Evolutionary conservation across 805 yeast genomes (phyloP).

Genomic region (Candida gorgasii): DNA sequence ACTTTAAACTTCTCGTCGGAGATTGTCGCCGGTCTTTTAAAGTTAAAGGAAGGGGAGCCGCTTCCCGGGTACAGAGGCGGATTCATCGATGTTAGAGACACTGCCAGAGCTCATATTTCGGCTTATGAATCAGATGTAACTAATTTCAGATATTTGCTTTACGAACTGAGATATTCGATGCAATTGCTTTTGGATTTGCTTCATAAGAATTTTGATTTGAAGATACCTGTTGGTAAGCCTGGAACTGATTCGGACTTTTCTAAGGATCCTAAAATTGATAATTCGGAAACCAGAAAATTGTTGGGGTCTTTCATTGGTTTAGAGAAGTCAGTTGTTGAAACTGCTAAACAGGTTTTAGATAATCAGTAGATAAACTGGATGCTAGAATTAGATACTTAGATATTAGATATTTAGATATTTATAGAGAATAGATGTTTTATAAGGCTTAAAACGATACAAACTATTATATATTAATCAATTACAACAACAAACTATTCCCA

Average conservation of each 20-base stretch:
- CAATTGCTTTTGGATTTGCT: constrained; percentile 25
- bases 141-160: constrained; percentile 8
- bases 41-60: constrained; percentile 20
- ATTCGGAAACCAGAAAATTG: constrained; percentile 4
- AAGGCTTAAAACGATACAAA: no score
- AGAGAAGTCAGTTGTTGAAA: constrained; percentile 38
- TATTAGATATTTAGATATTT: no score
- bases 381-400: no score
- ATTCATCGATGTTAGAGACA: constrained; percentile 61
- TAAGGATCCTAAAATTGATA: constrained; percentile 3
- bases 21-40: constrained; percentile 27
- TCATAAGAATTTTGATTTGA: constrained; percentile 21
- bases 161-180: constrained; percentile 9
- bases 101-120: constrained; percentile 56
- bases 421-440: no score
- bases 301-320: constrained; percentile 27
- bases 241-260: constrained; percentile 7
- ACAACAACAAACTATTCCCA: background rate
- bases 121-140: constrained; percentile 41
- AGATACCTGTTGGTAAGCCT: constrained; percentile 32
- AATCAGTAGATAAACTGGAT: no score
- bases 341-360: constrained; percentile 28
- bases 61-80: constrained; percentile 17
- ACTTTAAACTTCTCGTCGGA: constrained; percentile 29
- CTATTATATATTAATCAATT: no score